Conservation (phyloP, 2,329 filamentous ascomycete species). For the Aspergillus ochraceoroseus region DNA sequence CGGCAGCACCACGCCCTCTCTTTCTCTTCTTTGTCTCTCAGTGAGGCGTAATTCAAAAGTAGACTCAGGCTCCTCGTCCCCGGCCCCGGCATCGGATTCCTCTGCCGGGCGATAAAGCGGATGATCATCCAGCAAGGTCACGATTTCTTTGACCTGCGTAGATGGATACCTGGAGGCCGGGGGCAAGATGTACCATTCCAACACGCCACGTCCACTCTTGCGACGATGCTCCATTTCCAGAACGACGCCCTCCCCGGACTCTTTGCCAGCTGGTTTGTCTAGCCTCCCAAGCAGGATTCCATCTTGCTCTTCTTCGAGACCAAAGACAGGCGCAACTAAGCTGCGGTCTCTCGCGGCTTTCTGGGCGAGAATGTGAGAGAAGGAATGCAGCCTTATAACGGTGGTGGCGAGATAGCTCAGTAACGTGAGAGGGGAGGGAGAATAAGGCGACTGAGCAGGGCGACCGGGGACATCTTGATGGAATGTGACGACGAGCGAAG, state of each 20-base stretch:
- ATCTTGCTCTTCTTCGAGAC: constrained; percentile 70
- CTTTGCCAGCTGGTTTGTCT: constrained; percentile 32
- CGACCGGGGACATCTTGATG: constrained; percentile 70
- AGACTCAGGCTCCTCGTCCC: constrained; percentile 58
- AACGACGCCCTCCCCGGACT: constrained; percentile 58
- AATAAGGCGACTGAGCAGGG: constrained; percentile 37
- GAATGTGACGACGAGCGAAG: constrained; percentile 73
- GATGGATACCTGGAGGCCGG: constrained; percentile 42
- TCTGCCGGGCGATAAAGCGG: constrained; percentile 57
- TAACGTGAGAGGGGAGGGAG: constrained; percentile 65
- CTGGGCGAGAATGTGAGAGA: constrained; percentile 67
- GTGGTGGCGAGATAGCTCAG: constrained; percentile 85
- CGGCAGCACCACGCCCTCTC: constrained; percentile 84
- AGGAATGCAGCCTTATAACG: constrained; percentile 66
- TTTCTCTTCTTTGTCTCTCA: constrained; percentile 79
- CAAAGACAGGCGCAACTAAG: constrained; percentile 69
- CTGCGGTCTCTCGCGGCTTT: constrained; percentile 74
- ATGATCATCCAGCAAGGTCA: constrained; percentile 70
- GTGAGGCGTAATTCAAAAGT: constrained; percentile 86
- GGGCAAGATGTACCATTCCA: constrained; percentile 62
- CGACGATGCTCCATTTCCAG: constrained; percentile 81
- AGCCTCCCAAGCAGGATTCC: constrained; percentile 67
- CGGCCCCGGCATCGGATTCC: constrained; percentile 39
- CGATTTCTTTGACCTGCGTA: constrained; percentile 48
- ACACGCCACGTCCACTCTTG: constrained; percentile 71